Percentiles rank a stretch among this genome's conserved stretches.
phyloP scores from a whole-genome alignment of 2,329 filamentous ascomycete species.

The Penicillium vulpinum region DNA sequence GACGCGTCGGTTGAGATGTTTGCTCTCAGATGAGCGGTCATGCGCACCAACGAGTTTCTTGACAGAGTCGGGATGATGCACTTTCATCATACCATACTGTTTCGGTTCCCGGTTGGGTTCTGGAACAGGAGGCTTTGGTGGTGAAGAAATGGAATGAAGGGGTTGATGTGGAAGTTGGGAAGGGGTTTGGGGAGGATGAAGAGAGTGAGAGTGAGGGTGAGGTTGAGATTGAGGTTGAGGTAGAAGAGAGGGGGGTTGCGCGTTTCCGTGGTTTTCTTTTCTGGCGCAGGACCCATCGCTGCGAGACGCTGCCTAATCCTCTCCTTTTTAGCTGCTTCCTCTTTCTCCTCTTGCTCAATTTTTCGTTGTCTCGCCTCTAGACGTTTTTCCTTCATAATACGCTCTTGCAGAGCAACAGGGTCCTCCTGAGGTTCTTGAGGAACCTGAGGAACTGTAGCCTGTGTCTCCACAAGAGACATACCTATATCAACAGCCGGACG shows the following conservation, averaged over 20 bases:
- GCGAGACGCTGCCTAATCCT: slow-evolving; percentile 59
- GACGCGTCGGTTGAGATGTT: slow-evolving; percentile 32
- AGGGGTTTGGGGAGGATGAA: not conserved
- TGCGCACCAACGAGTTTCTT: slow-evolving; percentile 44
- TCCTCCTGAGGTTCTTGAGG: slow-evolving; percentile 37
- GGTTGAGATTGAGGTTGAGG: slow-evolving; percentile 20
- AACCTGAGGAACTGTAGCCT: slow-evolving; percentile 16
- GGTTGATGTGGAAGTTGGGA: slow-evolving; percentile 6
- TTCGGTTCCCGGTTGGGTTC: slow-evolving; percentile 58
- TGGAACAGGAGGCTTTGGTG: slow-evolving; percentile 60
- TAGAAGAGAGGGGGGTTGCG: slow-evolving; percentile 28
- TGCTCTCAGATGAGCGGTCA: slow-evolving; percentile 37
- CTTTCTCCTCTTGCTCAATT: slow-evolving; percentile 56
- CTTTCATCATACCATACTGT: slow-evolving; percentile 64
- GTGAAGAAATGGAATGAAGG: slow-evolving; percentile 45
- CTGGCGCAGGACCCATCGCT: slow-evolving; percentile 50
- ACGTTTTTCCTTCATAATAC: slow-evolving; percentile 61
- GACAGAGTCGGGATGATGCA: slow-evolving; percentile 58
- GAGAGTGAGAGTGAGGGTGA: slow-evolving; percentile 22
- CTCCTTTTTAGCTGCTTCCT: slow-evolving; percentile 59
- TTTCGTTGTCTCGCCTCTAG: slow-evolving; percentile 56
- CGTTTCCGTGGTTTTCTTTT: slow-evolving; percentile 33
- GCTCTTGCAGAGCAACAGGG: slow-evolving; percentile 56
- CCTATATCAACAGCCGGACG: slow-evolving; percentile 31
- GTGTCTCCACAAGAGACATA: slow-evolving; percentile 26